phyloP scores from a whole-genome alignment of 768 basidiomycete species.

The Pulveroboletus sp. region DNA sequence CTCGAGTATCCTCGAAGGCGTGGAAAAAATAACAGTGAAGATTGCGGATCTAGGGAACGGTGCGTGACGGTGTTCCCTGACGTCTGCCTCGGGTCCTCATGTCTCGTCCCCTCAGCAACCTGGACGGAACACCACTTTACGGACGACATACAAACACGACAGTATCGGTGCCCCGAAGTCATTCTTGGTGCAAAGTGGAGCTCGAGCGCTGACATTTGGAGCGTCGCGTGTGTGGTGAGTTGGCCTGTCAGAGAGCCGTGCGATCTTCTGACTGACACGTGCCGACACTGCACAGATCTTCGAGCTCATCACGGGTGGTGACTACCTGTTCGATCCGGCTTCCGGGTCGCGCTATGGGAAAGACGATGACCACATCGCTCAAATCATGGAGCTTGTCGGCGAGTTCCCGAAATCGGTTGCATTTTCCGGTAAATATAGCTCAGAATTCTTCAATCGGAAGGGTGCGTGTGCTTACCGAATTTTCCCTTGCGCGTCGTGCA shows the following conservation, averaged over 20 bases:
- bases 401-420: constrained; percentile 82
- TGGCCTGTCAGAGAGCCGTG: neutral
- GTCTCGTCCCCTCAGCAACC: constrained; percentile 43
- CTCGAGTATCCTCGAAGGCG: constrained; percentile 32
- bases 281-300: constrained; percentile 56
- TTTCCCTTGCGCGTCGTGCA: neutral
- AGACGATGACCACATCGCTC: constrained; percentile 95
- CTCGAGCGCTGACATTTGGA: constrained; percentile 94
- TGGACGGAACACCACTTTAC: constrained; percentile 97
- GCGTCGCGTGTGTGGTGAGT: constrained; percentile 87
- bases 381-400: constrained; percentile 94
- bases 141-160: constrained; percentile 96
- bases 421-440: constrained; percentile 86
- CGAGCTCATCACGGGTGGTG: constrained; percentile 92
- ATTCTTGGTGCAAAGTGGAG: constrained; percentile 97
- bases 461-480: constrained; percentile 43
- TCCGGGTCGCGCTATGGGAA: constrained; percentile 93
- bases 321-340: constrained; percentile 97
- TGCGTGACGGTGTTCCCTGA: constrained; percentile 29
- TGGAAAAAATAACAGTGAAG: constrained; percentile 90
- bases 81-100: neutral
- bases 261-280: neutral
- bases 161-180: constrained; percentile 97
- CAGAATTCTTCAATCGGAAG: constrained; percentile 95
- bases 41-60: constrained; percentile 98